Evolutionary conservation across 371 early-diverging fungal genomes (phyloP).

Genomic region (Mortierella sp.): DNA sequence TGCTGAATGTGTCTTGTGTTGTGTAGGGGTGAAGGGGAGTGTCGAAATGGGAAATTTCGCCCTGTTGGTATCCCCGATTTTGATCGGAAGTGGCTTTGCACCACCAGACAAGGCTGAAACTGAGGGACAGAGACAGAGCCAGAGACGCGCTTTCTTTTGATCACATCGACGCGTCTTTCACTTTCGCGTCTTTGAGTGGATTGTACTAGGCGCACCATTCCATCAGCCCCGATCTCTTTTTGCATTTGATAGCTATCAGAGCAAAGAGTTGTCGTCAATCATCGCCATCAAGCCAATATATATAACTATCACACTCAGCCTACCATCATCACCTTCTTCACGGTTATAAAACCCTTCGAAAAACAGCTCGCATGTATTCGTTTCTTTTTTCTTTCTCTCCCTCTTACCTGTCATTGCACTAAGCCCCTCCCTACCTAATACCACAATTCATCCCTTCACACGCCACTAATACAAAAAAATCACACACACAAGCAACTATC

Average conservation of each 20-base stretch:
- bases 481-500: no score
- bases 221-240: no score
- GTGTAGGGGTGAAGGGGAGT: neutral
- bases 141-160: neutral
- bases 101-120: neutral
- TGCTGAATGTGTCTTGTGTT: slow-evolving; percentile 17
- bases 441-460: neutral
- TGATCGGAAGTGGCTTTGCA: slow-evolving; percentile 42
- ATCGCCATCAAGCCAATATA: neutral
- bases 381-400: neutral
- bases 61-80: neutral
- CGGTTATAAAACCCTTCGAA: neutral
- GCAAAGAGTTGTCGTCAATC: neutral
- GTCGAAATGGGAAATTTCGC: neutral
- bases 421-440: neutral
- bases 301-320: no score
- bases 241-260: no score
- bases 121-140: no score
- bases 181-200: no score
- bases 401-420: neutral
- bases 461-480: neutral
- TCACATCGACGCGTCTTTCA: no score
- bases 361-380: no score
- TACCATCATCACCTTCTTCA: neutral
- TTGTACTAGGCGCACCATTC: no score